Conservation (phyloP, 116 monocot species). For the Trichopus zeylanicus region DNA sequence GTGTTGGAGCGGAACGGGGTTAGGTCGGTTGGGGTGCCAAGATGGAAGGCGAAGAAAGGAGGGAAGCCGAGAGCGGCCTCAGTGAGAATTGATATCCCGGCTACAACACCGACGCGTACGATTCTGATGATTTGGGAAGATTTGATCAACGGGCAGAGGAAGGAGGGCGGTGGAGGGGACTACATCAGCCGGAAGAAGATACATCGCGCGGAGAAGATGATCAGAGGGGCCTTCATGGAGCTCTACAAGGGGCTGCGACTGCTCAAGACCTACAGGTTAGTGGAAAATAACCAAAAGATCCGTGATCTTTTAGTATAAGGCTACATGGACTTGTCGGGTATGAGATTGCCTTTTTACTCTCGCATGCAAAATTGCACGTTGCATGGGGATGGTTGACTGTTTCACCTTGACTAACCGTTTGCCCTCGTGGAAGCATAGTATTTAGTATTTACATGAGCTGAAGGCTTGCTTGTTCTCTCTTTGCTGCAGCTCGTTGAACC, state of each 20-base stretch:
- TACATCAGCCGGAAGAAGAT: constrained; percentile 72
- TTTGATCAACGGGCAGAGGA: constrained; percentile 52
- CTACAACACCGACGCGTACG: constrained; percentile 53
- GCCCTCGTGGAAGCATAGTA: too few relatives aligned
- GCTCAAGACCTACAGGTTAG: constrained; percentile 73
- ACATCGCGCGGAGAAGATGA: constrained; percentile 86
- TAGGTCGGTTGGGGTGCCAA: constrained; percentile 44
- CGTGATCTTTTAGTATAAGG: not conserved
- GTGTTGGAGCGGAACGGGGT: constrained; percentile 82
- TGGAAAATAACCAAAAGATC: not conserved
- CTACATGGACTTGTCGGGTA: not conserved
- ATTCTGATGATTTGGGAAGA: constrained; percentile 67
- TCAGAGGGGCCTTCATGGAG: constrained; percentile 71
- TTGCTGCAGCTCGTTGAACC: constrained; percentile 66
- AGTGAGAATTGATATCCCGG: constrained; percentile 84
- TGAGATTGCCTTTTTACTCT: not conserved
- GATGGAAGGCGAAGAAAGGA: constrained; percentile 64
- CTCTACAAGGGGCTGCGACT: constrained; percentile 77
- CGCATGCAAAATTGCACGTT: not conserved
- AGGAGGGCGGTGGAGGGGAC: constrained; percentile 27
- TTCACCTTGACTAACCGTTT: not conserved
- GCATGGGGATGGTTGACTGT: not conserved
- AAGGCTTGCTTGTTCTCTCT: not conserved
- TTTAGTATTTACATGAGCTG: too few relatives aligned
- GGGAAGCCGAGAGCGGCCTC: constrained; percentile 48